A percentile compares a stretch with the other conserved stretches of the same genome.
Conservation (phyloP, 352 stramenopile genomes). For the Globisporangium canariense region DNA sequence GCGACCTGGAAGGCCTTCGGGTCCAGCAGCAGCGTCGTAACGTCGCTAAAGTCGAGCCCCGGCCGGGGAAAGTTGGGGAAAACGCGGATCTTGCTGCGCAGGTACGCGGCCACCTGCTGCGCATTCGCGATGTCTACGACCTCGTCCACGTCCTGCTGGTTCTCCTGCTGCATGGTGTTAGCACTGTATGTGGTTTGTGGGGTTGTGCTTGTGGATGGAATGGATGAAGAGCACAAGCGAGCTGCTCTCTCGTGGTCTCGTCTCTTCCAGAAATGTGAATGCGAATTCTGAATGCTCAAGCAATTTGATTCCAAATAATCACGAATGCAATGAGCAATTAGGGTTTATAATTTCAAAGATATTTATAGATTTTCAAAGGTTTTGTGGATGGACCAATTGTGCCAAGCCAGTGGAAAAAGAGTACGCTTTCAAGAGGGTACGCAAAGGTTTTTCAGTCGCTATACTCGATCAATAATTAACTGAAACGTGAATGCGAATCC, state of each 20-base stretch:
- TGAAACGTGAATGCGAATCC: no score
- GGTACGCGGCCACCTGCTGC: constrained; percentile 51
- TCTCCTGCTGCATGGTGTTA: neutral
- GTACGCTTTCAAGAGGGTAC: no score
- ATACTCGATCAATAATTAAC: no score
- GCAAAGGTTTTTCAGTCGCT: no score
- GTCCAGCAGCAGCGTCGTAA: constrained; percentile 71
- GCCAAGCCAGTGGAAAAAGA: no score
- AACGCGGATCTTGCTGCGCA: constrained; percentile 65
- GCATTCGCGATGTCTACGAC: constrained; percentile 39
- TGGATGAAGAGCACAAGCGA: neutral
- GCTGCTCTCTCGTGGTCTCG: neutral
- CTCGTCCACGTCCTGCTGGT: neutral
- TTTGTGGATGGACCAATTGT: no score
- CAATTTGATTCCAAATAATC: no score
- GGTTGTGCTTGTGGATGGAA: no score
- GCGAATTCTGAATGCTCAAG: neutral
- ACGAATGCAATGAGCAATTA: no score
- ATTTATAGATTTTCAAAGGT: no score
- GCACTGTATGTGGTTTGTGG: neutral
- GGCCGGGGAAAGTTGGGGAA: constrained; percentile 61
- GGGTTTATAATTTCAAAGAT: no score
- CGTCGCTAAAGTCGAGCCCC: constrained; percentile 62
- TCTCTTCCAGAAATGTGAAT: neutral
- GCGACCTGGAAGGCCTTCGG: constrained; percentile 66